Base-by-base conservation (phyloP, 257 asterid genomes). In the Jasminum sambac region DNA sequence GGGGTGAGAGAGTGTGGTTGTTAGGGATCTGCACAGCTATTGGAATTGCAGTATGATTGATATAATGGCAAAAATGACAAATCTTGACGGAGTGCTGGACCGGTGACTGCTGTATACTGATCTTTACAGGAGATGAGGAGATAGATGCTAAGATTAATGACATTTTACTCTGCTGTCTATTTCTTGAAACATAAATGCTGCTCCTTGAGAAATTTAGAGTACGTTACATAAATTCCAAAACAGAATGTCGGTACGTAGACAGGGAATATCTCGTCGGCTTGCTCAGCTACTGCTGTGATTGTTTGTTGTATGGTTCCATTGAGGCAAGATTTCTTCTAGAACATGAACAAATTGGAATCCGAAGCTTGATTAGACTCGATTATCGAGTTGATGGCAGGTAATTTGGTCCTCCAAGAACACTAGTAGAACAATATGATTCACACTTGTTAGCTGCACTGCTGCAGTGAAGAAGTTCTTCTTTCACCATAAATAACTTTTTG, bases 121-220 rank as follows among this genome's bases (percentile, higher is more conserved):
- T 57, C 40, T 23, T 6, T 6, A 39, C 21, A n/a, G n/a, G n/a
- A n/a, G n/a, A n/a, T n/a, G n/a, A 0, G 55, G 57, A 69, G 66
- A 69, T 69, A 16, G 73, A 24, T 68, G 39, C 19, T 24, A 14
- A 3, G 14, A 16, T 68, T 50, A 12, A 19, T 21, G 38, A 23
- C 40, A 57, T 57, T 37, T 50, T 57, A 55, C 65, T 37, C n/a
- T 4, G n/a, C n/a, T n/a, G 52, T 8, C 10, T 23, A 59, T 67
- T 26, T 25, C 42, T 8, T n/a, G 60, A 34, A 25, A 46, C 24
- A 48, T 11, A 43, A 44, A 13, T 67, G 41, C 23, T 6, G 21
- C 72, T 68, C 50, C 25, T 37, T n/a, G 30, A 11, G 62, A 67
- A 67, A 25, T 26, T 11, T 23, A 68, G 52, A 48, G 38, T 25